Evolutionary conservation across 139 green algal species (phyloP).

Genomic region (Volvox reticuliferus): DNA sequence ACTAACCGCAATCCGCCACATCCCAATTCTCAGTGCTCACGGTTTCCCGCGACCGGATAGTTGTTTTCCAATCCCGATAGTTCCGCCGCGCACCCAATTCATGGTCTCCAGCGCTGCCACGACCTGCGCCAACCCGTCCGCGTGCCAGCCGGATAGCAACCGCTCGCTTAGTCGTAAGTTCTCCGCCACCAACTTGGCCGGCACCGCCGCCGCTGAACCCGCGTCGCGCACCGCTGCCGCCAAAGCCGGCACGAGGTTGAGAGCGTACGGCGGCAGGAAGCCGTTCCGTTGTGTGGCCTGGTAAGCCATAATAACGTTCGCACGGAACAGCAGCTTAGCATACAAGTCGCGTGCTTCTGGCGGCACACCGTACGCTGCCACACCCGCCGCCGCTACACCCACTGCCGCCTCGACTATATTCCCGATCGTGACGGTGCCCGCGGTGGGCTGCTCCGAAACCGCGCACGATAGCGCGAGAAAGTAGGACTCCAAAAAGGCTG

Average conservation of each 20-base stretch:
- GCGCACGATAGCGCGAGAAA: not conserved
- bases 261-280: constrained; percentile 17
- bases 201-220: not conserved
- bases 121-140: constrained; percentile 10
- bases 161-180: not conserved
- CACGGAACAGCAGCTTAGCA: not conserved
- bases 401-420: not conserved
- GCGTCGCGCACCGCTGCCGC: not conserved
- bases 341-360: not conserved
- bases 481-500: not conserved
- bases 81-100: constrained; percentile 9
- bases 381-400: not conserved
- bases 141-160: constrained; percentile 19
- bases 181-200: constrained; percentile 3
- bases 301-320: constrained; percentile 18
- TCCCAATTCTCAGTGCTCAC: too few relatives aligned
- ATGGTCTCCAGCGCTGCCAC: not conserved
- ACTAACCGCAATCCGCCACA: too few relatives aligned
- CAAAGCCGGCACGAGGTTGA: constrained; percentile 3
- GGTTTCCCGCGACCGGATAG: too few relatives aligned
- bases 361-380: not conserved
- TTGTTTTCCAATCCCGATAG: too few relatives aligned
- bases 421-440: not conserved
- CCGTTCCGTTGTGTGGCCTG: constrained; percentile 23
- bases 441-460: not conserved